These are phyloP conservation scores for Starmera stellimalicola DNA, from an alignment of 1,139 yeast species.

Conservation along the genomic window DNA sequence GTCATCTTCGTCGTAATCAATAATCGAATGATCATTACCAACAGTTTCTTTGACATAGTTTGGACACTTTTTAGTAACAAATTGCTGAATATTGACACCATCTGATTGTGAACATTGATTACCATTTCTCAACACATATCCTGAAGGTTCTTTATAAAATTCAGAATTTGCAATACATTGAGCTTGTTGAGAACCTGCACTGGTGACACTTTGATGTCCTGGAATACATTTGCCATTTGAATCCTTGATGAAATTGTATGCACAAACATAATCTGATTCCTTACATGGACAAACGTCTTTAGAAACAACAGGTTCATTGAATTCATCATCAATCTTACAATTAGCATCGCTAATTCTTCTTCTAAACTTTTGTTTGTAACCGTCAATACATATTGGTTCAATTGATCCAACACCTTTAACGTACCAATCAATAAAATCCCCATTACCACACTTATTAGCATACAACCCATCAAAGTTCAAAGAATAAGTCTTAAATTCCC, in stretches of 20 bases:
- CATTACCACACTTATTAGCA: slow-evolving; percentile 37
- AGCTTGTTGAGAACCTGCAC: slow-evolving; percentile 23
- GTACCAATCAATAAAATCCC: slow-evolving; percentile 60
- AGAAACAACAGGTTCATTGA: slow-evolving; percentile 45
- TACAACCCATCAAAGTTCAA: slow-evolving; percentile 56
- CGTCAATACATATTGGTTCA: slow-evolving; percentile 46
- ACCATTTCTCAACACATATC: slow-evolving; percentile 30
- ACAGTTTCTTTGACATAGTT: slow-evolving; percentile 27
- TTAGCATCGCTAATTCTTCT: slow-evolving; percentile 60
- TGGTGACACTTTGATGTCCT: slow-evolving; percentile 20
- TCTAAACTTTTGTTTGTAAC: slow-evolving; percentile 55
- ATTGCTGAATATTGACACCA: slow-evolving; percentile 9
- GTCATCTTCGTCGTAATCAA: slow-evolving; percentile 20
- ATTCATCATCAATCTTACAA: slow-evolving; percentile 57
- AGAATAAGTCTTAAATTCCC: slow-evolving; percentile 20
- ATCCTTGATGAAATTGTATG: slow-evolving; percentile 39
- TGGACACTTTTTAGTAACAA: slow-evolving; percentile 8
- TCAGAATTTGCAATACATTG: slow-evolving; percentile 15
- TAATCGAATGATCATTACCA: slow-evolving; percentile 6
- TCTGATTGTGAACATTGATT: slow-evolving; percentile 25
- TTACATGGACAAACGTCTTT: slow-evolving; percentile 63
- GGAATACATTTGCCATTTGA: slow-evolving; percentile 47
- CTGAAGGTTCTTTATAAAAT: slow-evolving; percentile 9
- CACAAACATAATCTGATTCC: slow-evolving; percentile 65
- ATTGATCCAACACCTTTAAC: slow-evolving; percentile 33